Evolutionary conservation across 1,284 basidiomycete genomes (phyloP), one percentile per base, ranked within the genome.

Genomic region (Ustilago loliicola): DNA sequence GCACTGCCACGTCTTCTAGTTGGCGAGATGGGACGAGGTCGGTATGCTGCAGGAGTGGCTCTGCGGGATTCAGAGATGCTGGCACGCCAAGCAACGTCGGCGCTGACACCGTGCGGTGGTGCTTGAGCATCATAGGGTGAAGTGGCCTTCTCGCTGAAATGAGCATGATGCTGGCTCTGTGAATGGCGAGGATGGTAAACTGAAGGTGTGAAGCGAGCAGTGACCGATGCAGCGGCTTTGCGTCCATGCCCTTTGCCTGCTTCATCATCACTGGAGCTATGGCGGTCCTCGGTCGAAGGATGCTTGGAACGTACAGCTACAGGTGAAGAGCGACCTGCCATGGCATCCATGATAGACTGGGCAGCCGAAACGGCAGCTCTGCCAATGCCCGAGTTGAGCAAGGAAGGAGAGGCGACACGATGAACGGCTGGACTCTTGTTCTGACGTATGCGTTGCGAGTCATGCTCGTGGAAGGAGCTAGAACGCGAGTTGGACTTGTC

Each of bases 171-270:
- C 27, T 57, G 54, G 25, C 29, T 30, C 23, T 57, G 55, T 15
- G 45, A 25, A 29, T 64, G 62, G 13, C 68, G 64, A 11, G 72
- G 57, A 48, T 67, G 72, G 27, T 65, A 29, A 36, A 59, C 38
- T 51, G 76, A 72, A 36, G 80, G 79, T 10, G 77, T 79, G 57
- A 66, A 80, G 48, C 79, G 66, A 10, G 61, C 64, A n/a, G 66
- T 58, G 40, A 52, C 63, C 4, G 69, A 54, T 23, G 64, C 55
- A 27, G 55, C 66, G 17, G 73, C 68, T 36, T 69, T 80, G 38
- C 66, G 57, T 8, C 80, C 77, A 30, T 82, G 81, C 7, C 81
- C 81, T 30, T 82, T 82, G 32, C 78, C 80, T 27, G 73, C 73
- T 50, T 82, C 81, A 38, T 82, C 81, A 48, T 82, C 81, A 61